Conservation (phyloP, 257 asterid genomes). For the Solanum tarijense region DNA sequence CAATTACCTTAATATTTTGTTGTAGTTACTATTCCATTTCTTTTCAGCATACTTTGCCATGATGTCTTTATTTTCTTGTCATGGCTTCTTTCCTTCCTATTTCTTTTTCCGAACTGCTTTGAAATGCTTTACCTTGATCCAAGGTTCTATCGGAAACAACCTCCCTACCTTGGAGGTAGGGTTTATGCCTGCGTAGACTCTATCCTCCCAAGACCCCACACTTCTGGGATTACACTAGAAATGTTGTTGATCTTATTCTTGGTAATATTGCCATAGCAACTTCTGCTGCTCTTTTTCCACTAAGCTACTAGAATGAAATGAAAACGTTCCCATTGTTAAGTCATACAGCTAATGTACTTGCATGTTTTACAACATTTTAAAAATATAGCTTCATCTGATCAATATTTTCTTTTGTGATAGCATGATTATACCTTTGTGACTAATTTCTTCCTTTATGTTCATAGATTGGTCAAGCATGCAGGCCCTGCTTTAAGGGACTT, state of each 20-base stretch:
- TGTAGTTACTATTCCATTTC: not conserved
- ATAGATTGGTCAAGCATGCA: slow-evolving; percentile 83
- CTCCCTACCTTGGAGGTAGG: not conserved
- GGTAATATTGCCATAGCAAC: not conserved
- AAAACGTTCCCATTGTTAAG: not conserved
- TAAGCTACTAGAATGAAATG: not conserved
- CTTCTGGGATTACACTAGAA: not conserved
- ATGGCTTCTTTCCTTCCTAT: not conserved
- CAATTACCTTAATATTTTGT: not conserved
- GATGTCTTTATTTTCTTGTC: not conserved
- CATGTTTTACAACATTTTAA: not conserved
- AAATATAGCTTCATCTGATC: not conserved
- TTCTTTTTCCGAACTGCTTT: not conserved
- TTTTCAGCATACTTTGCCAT: not conserved
- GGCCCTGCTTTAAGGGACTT: slow-evolving; percentile 49
- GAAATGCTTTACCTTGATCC: not conserved
- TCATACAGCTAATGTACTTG: not conserved
- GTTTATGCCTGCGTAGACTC: not conserved
- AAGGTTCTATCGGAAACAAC: not conserved
- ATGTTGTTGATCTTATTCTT: not conserved
- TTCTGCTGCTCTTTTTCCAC: not conserved
- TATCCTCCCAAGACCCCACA: not conserved
- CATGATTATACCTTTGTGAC: not conserved
- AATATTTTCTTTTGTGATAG: not conserved
- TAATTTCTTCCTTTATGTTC: not conserved